Evolutionary conservation across 83 land plant genomes (phyloP), one percentile per base, ranked within the genome.

Genomic region (Picea mariana): DNA sequence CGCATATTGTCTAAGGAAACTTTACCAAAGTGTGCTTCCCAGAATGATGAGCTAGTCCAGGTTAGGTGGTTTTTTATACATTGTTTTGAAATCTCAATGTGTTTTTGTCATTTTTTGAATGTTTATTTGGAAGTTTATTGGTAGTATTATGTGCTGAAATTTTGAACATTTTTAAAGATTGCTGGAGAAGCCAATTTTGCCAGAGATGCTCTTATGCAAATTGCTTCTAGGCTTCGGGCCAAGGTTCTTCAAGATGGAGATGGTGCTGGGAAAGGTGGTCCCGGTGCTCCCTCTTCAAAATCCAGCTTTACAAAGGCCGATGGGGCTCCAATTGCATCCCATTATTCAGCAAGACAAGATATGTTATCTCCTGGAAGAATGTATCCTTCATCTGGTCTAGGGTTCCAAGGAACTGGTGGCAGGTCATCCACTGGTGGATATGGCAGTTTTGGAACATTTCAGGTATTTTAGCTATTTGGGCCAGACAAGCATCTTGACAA

Each of bases 11-110:
- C 93, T 24, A 87, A 91, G 81, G 87, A 89, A 47, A 83, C 81
- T 26, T 83, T 81, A 62, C 93, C 91, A 20, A 83, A 83, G 68
- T 87, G 84, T 84, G 86, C 89, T 55, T 81, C 87, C 55, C 78
- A 83, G 62, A 83, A 87, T 67, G 93, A 91, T 75, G 91, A 91
- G 62, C 87, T 91, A 59, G 91, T 91, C 27, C 91, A 89, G 87
- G 93, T 91, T 77, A 79, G 52, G 44, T 40, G 27, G 20, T 24
- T 52, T 24, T 52, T 66, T 40, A 80, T 78, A 31, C 61, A 12
- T 40, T 49, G 26, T 77, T 58, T 55, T 67, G 18, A 26, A 20
- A 60, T 20, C 15, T 62, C n/a, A 24, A 21, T 61, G 20, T 21
- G 26, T 77, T 59, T n/a, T n/a, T 21, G 16, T 1, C 6, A 21